These are phyloP conservation scores for Lavandula angustifolia DNA, from an alignment of 257 asterid species.

Conservation along the genomic window DNA sequence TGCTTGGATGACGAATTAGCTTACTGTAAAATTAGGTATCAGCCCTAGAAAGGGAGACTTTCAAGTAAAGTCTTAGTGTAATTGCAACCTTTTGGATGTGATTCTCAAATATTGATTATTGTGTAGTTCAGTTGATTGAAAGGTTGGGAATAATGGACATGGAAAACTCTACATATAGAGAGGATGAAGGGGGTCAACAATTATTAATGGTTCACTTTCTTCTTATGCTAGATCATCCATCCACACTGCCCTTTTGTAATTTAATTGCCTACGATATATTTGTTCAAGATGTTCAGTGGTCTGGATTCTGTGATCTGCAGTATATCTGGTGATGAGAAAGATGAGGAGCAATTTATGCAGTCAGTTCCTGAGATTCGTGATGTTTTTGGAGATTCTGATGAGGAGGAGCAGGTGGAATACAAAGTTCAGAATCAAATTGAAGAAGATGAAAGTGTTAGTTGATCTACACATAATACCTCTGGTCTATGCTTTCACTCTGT, in stretches of 20 bases:
- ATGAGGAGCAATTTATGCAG: constrained; percentile 38
- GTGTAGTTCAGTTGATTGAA: constrained; percentile 1
- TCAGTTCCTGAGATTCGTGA: constrained; percentile 67
- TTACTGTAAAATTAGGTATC: background rate
- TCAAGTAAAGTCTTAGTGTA: background rate
- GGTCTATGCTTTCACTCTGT: background rate
- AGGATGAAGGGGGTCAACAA: background rate
- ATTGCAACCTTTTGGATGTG: background rate
- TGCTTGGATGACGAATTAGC: background rate
- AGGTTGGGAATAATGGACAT: constrained; percentile 17
- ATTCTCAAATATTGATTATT: background rate
- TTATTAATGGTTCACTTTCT: background rate
- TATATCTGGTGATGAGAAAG: constrained; percentile 54
- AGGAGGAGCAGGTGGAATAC: constrained; percentile 55
- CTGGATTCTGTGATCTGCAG: constrained; percentile 27
- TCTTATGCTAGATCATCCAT: background rate
- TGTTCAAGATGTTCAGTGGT: constrained; percentile 12
- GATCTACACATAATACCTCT: background rate
- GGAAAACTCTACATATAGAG: background rate
- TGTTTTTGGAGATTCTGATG: constrained; percentile 78
- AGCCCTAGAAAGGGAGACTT: background rate
- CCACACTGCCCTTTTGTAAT: background rate
- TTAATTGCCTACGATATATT: background rate
- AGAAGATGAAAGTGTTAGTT: constrained; percentile 45
- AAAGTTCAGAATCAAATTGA: constrained; percentile 50